These are phyloP conservation scores for Trichoderma erinaceum DNA, from an alignment of 495 filamentous ascomycete species.

Conservation along the genomic window DNA sequence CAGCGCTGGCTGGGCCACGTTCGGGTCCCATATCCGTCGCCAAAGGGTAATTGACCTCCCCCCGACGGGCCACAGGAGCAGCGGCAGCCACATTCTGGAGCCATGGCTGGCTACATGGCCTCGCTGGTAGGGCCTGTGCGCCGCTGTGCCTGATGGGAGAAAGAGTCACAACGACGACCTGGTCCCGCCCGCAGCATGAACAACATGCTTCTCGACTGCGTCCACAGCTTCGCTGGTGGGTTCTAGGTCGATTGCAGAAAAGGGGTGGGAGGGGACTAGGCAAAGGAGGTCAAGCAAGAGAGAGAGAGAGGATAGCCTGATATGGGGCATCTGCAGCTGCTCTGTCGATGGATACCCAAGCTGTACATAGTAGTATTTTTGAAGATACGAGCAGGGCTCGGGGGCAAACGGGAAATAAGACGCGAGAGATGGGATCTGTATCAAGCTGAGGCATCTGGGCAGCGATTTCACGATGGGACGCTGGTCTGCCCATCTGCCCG, in stretches of 20 bases:
- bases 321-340: conserved; percentile 9
- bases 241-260: background rate
- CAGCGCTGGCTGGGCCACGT: background rate
- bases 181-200: background rate
- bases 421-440: no score
- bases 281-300: background rate
- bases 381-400: no score
- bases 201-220: background rate
- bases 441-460: no score
- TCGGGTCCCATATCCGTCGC: conserved; percentile 11
- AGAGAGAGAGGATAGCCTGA: background rate
- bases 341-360: background rate
- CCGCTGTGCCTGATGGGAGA: conserved; percentile 5
- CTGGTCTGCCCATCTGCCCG: no score
- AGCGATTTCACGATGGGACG: no score
- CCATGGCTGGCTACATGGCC: background rate
- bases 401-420: no score
- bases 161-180: background rate
- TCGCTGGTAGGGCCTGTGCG: conserved; percentile 5
- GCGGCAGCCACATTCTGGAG: background rate
- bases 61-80: background rate
- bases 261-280: background rate
- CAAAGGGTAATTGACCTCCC: background rate
- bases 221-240: background rate
- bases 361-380: no score